These are phyloP conservation scores for Pouteria campechiana DNA, from an alignment of 179 eudicot genomes.

Conservation along the genomic window DNA sequence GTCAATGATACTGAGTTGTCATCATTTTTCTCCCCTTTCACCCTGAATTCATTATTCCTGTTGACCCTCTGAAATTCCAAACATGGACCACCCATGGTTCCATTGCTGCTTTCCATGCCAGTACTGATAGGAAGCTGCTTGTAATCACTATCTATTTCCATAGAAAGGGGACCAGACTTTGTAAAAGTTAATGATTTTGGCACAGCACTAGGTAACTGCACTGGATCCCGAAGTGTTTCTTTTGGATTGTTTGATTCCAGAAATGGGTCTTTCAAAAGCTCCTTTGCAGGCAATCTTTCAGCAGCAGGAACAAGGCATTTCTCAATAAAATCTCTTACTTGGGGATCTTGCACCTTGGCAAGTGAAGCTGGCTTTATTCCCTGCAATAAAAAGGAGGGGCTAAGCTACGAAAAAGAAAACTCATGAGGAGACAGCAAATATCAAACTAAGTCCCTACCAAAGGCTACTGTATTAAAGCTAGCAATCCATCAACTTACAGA, in stretches of 20 bases:
- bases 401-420: background rate
- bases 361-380: slow-evolving; percentile 84
- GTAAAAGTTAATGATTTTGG: slow-evolving; percentile 13
- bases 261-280: slow-evolving; percentile 70
- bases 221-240: slow-evolving; percentile 21
- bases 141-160: slow-evolving; percentile 66
- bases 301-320: slow-evolving; percentile 66
- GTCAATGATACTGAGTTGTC: slow-evolving; percentile 52
- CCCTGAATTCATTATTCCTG: slow-evolving; percentile 44
- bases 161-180: slow-evolving; percentile 32
- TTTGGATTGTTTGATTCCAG: slow-evolving; percentile 29
- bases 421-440: no score
- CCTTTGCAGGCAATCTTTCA: slow-evolving; percentile 58
- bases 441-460: slow-evolving; percentile 1
- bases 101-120: slow-evolving; percentile 20
- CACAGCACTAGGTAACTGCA: slow-evolving; percentile 21
- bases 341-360: slow-evolving; percentile 43
- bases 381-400: slow-evolving; percentile 19
- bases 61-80: slow-evolving; percentile 45
- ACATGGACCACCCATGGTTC: slow-evolving; percentile 17
- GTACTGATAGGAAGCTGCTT: slow-evolving; percentile 16
- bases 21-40: slow-evolving; percentile 49
- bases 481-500: slow-evolving; percentile 35
- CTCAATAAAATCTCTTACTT: slow-evolving; percentile 60
- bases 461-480: background rate